phyloP scores from a whole-genome alignment of 1,284 basidiomycete genomes.

The Flammula alnicola region DNA sequence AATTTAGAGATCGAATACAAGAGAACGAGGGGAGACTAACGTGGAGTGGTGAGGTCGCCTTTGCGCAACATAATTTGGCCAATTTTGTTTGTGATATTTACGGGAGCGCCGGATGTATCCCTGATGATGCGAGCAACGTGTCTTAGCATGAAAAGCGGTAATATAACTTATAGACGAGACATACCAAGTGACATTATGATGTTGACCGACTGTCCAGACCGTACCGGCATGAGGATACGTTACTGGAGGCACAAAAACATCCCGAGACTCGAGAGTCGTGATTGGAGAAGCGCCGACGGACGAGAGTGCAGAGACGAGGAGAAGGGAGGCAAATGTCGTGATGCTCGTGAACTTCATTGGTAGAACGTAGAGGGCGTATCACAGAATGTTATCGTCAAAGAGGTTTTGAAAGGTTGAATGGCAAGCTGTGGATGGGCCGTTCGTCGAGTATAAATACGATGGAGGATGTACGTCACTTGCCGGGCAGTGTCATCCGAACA shows the following conservation, averaged over 20 bases:
- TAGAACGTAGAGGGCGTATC: too few relatives aligned
- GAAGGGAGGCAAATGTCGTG: constrained; percentile 16
- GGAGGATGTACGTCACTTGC: too few relatives aligned
- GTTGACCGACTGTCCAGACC: constrained; percentile 38
- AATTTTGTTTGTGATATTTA: constrained; percentile 41
- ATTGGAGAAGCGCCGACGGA: constrained; percentile 11
- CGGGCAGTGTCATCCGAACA: too few relatives aligned
- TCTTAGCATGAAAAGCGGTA: background rate
- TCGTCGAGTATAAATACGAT: too few relatives aligned
- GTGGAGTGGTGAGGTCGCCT: constrained; percentile 27
- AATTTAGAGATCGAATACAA: constrained; percentile 28
- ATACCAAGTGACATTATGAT: constrained; percentile 42
- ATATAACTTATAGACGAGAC: constrained; percentile 10
- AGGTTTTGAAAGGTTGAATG: too few relatives aligned
- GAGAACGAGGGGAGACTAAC: constrained; percentile 32
- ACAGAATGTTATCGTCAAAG: too few relatives aligned
- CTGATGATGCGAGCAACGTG: constrained; percentile 27
- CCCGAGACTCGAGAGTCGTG: constrained; percentile 29
- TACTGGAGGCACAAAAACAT: constrained; percentile 43
- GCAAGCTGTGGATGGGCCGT: too few relatives aligned
- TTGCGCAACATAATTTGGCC: constrained; percentile 39
- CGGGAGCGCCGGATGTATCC: constrained; percentile 32
- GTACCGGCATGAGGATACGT: constrained; percentile 31
- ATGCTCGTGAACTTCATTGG: constrained; percentile 26
- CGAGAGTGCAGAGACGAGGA: constrained; percentile 14